Base-by-base conservation (phyloP, 192 early-diverging fungal species). In the Entrophospora sp. region DNA sequence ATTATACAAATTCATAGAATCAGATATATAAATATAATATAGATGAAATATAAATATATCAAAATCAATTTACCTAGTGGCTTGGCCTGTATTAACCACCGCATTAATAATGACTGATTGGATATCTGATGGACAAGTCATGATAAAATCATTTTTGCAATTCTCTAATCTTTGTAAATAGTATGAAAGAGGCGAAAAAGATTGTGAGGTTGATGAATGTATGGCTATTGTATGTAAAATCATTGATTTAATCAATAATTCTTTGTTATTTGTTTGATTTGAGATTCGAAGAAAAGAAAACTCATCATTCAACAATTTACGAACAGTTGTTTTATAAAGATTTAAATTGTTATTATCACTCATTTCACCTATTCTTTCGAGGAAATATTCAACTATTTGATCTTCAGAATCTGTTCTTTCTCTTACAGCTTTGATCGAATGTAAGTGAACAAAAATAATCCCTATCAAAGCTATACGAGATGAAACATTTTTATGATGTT, bases 181-280 rank as follows among this genome's bases (percentile, higher is more conserved):
- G 16, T 34, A 25, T 10, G 67, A 31, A 10, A 68, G 24, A 44
- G 59, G 67, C 12, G 67, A 63, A n/a, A 38, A 45, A 28, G 43
- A 12, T 9, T 38, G 27, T 27, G 59, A 22, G 25, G 64, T 10
- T 8, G 67, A 68, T 6, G 53, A 8, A 34, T 62, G 40, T 5
- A 61, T 9, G 32, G 53, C 30, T 27, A 63, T 45, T 3, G 64
- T 49, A 36, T 68, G 58, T n/a, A 18, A 16, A 27, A 68, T 40
- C 6, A 68, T 60, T 12, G 34, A 61, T 61, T 48, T 40, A 22
- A 63, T 12, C 4, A 68, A 2, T 22, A 68, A 68, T 10, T 58
- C 43, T 2, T 3, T 34, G 25, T 62, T 48, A 28, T 8, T 20
- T 13, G 18, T 44, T 1, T 8, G 7, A 49, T 48, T 45, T 7